Conservation (phyloP, 2,329 filamentous ascomycete species). For the Drechslera avenae region DNA sequence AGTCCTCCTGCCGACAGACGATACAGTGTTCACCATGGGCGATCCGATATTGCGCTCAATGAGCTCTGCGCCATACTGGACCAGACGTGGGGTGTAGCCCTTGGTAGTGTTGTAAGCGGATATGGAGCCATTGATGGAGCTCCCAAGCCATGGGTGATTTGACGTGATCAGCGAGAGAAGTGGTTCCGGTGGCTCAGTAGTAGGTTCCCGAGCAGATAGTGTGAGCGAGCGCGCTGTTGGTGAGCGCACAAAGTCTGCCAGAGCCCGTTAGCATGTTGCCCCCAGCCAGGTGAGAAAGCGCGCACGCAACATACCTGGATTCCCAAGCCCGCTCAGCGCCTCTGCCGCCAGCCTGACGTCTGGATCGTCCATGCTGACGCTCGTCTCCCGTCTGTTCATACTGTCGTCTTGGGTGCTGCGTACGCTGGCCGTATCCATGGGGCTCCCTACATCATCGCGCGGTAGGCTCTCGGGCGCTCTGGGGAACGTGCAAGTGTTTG, state of each 20-base stretch:
- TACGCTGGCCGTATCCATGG: conserved; percentile 52
- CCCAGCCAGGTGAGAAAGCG: background rate
- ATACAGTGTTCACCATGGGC: conserved; percentile 84
- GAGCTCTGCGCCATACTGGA: conserved; percentile 84
- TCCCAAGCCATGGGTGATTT: conserved; percentile 83
- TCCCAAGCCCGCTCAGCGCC: conserved; percentile 56
- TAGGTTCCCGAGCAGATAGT: conserved; percentile 41
- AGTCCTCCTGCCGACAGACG: conserved; percentile 79
- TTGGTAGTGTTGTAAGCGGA: conserved; percentile 87
- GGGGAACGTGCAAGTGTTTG: conserved; percentile 38
- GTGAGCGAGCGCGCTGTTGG: conserved; percentile 42
- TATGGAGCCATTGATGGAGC: conserved; percentile 81
- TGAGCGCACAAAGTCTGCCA: conserved; percentile 52
- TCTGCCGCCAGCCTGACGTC: conserved; percentile 57
- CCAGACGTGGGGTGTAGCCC: conserved; percentile 86
- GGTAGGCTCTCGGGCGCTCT: conserved; percentile 39
- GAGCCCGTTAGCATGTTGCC: conserved; percentile 19
- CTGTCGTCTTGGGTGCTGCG: conserved; percentile 49
- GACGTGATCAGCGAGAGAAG: conserved; percentile 85
- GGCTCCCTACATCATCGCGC: conserved; percentile 48
- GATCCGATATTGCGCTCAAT: conserved; percentile 83
- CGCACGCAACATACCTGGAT: conserved; percentile 50
- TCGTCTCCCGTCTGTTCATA: conserved; percentile 43
- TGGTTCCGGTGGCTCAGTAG: conserved; percentile 69
- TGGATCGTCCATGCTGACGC: conserved; percentile 55